Evolutionary conservation across 495 filamentous ascomycete species (phyloP).

Genomic region (Aspergillus diversus): DNA sequence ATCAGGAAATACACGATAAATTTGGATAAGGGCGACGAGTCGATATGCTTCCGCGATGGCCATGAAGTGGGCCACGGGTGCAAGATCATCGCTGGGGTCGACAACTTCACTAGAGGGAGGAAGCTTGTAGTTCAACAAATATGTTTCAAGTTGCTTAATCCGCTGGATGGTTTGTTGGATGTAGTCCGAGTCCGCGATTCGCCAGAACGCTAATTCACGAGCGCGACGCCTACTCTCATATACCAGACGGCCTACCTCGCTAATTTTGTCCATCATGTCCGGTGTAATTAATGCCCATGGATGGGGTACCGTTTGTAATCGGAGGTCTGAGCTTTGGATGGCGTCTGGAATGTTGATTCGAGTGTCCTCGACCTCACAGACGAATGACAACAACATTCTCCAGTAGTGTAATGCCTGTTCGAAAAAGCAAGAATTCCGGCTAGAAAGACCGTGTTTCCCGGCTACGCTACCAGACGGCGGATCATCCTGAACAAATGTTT

Average conservation of each 20-base stretch:
- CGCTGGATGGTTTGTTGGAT: not conserved
- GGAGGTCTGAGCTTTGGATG: not conserved
- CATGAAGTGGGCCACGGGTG: not conserved
- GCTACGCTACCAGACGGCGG: not conserved
- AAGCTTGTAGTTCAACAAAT: not conserved
- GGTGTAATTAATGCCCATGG: not conserved
- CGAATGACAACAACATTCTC: slow-evolving; percentile 7
- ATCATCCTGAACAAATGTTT: not conserved
- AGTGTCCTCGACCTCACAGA: not conserved
- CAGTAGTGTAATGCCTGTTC: slow-evolving; percentile 8
- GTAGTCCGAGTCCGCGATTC: not conserved
- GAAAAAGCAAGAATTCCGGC: not conserved
- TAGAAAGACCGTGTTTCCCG: not conserved
- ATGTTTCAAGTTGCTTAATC: not conserved
- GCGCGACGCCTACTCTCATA: not conserved
- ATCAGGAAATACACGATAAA: slow-evolving; percentile 7
- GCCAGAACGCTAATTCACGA: not conserved
- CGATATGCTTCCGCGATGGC: slow-evolving; percentile 1
- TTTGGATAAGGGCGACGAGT: slow-evolving; percentile 1
- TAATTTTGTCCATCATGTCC: not conserved
- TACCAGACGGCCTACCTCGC: not conserved
- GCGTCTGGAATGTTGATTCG: not conserved
- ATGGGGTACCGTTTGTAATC: not conserved
- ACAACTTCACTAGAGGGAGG: not conserved
- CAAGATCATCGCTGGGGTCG: not conserved